A percentile compares a stretch with the other conserved stretches of the same genome.
These are phyloP conservation scores for Aspergillus homomorphus DNA, from an alignment of 495 filamentous ascomycete species.

Conservation along the genomic window DNA sequence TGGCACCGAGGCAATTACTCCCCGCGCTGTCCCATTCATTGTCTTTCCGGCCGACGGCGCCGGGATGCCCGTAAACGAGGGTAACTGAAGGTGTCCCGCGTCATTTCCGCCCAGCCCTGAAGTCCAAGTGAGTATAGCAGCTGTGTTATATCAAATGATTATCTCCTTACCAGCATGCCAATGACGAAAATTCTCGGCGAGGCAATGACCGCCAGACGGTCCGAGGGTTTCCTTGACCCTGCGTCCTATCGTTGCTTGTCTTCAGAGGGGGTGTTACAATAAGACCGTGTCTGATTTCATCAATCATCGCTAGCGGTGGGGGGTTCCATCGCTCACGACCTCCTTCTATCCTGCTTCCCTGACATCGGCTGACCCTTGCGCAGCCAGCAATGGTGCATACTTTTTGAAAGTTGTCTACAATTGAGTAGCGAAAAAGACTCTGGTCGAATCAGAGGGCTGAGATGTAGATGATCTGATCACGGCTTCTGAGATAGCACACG, in stretches of 20 bases:
- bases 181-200: background rate
- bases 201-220: slow-evolving; percentile 11
- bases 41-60: background rate
- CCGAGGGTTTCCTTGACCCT: slow-evolving; percentile 1
- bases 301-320: background rate
- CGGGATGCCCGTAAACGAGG: background rate
- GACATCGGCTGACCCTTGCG: slow-evolving; percentile 19
- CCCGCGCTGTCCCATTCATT: background rate
- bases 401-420: slow-evolving; percentile 8
- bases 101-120: background rate
- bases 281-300: background rate
- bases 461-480: slow-evolving; percentile 20
- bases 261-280: background rate
- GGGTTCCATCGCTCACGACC: background rate
- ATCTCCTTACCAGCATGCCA: background rate
- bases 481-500: slow-evolving; percentile 8
- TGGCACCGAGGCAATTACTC: background rate
- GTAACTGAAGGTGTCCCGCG: background rate
- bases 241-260: slow-evolving; percentile 6
- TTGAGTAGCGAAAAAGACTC: background rate
- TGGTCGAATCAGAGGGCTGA: background rate
- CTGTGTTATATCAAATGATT: background rate
- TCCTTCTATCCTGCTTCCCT: slow-evolving; percentile 4
- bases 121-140: background rate
- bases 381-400: slow-evolving; percentile 14